Base-by-base conservation (phyloP, 345 rosid species). In the Populus ilicifolia region DNA sequence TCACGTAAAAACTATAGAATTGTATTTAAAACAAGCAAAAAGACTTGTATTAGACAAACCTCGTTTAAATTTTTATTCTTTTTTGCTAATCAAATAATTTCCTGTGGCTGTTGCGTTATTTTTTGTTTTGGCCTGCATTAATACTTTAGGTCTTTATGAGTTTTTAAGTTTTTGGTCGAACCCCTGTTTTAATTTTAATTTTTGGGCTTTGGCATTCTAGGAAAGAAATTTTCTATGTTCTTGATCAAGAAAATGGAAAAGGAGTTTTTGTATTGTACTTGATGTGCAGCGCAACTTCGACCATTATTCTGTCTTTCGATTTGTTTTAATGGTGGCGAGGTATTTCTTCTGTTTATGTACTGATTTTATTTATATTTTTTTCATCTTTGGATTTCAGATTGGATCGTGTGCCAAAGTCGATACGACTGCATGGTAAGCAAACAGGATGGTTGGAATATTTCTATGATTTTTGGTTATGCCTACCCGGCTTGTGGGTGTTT, bases 401-500 rank as follows among this genome's bases (percentile, higher is more conserved):
- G 56, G 56, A 50, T 56, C 3, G 29, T 3, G 27, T n/a, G 63
- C n/a, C 29, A n/a, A n/a, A 56, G 25, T 56, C 63, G 14, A n/a
- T 23, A 9, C 27, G 63, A 56, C 7, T 52, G 21, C 9, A 63
- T 43, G 38, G 43, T 74, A 12, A 73, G 56, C 63, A 67, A 13
- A 39, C 54, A 65, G 69, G 63, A 80, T 62, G 76, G 81, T 88
- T 74, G 90, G 90, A 76, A 84, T 85, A 21, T 69, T 88, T 65
- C 72, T 84, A 85, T 90, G 93, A 74, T 81, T 64, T 84, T 91
- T 64, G 97, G 96, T 9, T 91, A 94, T 79, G 93, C 88, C 2
- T 93, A 93, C 71, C 98, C 96, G 1, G 97, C 97, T 3, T 93
- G 88, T 65, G 85, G 93, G 82, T 94, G 99, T 70, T 88, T 87